Evolutionary conservation across 441 rosid species (phyloP), one percentile per base, ranked within the genome.

Genomic region (Gossypium lobatum): DNA sequence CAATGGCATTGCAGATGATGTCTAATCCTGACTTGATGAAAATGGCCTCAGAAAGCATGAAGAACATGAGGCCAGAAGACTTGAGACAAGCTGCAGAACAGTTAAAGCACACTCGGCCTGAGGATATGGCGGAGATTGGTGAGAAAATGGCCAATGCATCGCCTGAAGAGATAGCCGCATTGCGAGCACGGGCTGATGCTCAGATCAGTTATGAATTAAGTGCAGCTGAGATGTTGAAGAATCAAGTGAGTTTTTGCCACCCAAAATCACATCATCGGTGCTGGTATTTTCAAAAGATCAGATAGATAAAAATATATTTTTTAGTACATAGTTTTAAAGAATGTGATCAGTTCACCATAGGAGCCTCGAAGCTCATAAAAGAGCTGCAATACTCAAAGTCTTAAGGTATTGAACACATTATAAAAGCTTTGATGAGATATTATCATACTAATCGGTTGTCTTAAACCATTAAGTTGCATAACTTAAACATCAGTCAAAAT

Each of bases 11-110:
- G 78, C 83, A 95, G 99, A 87, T 93, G 95, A 90, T 91, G 97
- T 81, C 97, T 26, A 95, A 95, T 81, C 99, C 97, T 13, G 98
- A 93, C 3, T 82, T 91, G 87, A 85, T 95, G 95, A 95, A 81
- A 74, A 93, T 93, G 92, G 98, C 99, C 9, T 81, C 97, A 0
- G 98, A 95, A 75, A 85, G 91, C 80, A 88, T 95, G 99, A 88
- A 87, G 84, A 91, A 90, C 76, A 89, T 93, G 91, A 90, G 83
- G 80, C 95, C 97, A 11, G 96, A 90, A 73, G 99, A 91, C 85
- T 85, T 88, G 78, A 91, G 72, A 75, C 90, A 80, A 72, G 99
- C 97, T 70, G 96, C 97, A 0, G 93, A 95, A 77, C 96, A 93
- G 80, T 85, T 95, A 39, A 89, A 91, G 88, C 80, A 89, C 48